phyloP scores from a whole-genome alignment of 495 filamentous ascomycete species.

The Penicillium longicatenatum region DNA sequence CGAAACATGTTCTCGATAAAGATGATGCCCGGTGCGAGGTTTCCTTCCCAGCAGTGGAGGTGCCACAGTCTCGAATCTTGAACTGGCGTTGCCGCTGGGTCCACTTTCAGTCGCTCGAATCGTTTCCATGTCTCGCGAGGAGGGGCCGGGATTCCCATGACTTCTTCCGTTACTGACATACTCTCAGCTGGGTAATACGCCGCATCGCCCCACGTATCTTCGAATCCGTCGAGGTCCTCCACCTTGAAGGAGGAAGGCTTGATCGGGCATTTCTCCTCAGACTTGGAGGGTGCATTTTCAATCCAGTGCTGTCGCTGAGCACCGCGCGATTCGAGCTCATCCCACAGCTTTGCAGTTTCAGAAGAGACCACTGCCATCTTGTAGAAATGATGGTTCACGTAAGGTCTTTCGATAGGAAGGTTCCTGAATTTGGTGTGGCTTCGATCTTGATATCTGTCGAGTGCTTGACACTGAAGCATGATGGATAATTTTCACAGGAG shows the following conservation, averaged over 20 bases:
- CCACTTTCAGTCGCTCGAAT: background rate
- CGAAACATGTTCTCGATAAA: background rate
- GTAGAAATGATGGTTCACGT: no score
- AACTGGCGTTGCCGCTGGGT: background rate
- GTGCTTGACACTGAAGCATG: no score
- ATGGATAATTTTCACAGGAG: no score
- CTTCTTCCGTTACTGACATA: background rate
- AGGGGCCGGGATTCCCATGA: background rate
- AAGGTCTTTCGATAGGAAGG: no score
- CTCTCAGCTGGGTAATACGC: background rate
- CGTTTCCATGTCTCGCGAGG: background rate
- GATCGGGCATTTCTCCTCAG: background rate
- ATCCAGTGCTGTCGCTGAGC: background rate
- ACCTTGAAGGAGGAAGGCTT: background rate
- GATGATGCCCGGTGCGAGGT: background rate
- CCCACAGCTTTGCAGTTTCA: background rate
- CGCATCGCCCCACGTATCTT: background rate
- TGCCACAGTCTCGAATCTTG: background rate
- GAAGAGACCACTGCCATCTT: no score
- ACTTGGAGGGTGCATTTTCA: background rate
- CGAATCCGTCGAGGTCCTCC: background rate
- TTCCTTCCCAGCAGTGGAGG: background rate
- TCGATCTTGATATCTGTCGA: no score
- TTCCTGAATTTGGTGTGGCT: no score
- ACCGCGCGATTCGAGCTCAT: background rate